A percentile compares a stretch with the other conserved stretches of the same genome.
phyloP scores from a whole-genome alignment of 73 alveolate species.

The Blepharisma stoltei region DNA sequence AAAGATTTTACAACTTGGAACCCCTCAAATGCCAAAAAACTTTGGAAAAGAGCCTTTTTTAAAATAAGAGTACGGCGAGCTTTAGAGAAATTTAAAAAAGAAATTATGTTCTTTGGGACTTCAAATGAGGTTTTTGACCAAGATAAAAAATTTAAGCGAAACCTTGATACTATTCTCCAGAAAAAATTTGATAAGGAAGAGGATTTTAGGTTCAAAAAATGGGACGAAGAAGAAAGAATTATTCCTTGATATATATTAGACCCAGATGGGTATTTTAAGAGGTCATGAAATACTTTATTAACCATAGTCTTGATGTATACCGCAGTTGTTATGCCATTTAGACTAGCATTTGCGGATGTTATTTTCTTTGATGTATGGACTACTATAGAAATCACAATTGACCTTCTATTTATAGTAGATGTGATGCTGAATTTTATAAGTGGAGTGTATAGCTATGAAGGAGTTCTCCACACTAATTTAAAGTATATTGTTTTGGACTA shows the following conservation, averaged over 20 bases:
- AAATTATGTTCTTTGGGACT: constrained; percentile 4
- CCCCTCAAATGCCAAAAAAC: not conserved
- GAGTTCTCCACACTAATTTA: not conserved
- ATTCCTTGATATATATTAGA: not conserved
- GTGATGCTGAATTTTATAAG: constrained; percentile 32
- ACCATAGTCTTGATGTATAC: constrained; percentile 42
- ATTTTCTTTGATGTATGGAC: constrained; percentile 35
- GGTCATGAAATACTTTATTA: not conserved
- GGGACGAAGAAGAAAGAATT: not conserved
- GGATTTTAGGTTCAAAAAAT: not conserved
- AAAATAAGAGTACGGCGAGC: not conserved
- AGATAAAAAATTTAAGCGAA: not conserved
- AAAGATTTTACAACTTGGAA: too few species aligned
- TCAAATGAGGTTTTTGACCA: constrained; percentile 9
- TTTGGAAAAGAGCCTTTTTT: constrained; percentile 10
- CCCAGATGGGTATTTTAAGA: not conserved
- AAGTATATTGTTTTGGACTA: constrained; percentile 6
- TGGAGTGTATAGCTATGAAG: constrained; percentile 3
- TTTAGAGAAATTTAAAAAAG: not conserved
- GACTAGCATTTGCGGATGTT: constrained; percentile 62
- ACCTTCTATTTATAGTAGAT: constrained; percentile 48
- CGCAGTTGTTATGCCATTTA: constrained; percentile 68
- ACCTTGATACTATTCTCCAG: not conserved
- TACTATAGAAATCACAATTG: constrained; percentile 43
- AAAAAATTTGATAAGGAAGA: not conserved